Conservation (phyloP, 768 basidiomycete species). For the Mycena leptocephala region DNA sequence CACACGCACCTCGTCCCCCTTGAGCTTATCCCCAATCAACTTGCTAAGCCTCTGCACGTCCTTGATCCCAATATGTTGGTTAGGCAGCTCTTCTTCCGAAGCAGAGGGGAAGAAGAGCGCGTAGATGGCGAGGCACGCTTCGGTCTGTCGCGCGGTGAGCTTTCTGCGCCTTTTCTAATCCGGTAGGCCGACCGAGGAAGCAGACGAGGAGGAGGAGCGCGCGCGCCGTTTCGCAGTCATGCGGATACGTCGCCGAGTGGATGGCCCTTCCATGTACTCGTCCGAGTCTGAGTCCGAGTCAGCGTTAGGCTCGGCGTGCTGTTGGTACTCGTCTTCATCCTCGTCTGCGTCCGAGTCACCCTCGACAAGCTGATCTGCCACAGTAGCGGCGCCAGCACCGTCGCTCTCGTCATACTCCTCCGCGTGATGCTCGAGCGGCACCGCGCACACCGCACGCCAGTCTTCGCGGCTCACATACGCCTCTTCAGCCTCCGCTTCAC, state of each 20-base stretch:
- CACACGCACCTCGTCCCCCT: slow-evolving; percentile 77
- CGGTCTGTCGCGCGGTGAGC: slow-evolving; percentile 69
- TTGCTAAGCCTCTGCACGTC: slow-evolving; percentile 72
- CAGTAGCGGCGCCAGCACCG: slow-evolving; percentile 32
- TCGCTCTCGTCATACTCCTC: slow-evolving; percentile 43
- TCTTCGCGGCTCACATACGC: slow-evolving; percentile 73
- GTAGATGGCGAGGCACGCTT: slow-evolving; percentile 73
- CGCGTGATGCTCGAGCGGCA: slow-evolving; percentile 75
- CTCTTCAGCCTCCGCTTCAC: slow-evolving; percentile 32
- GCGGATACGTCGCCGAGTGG: slow-evolving; percentile 37
- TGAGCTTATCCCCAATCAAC: slow-evolving; percentile 81
- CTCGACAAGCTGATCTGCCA: slow-evolving; percentile 31
- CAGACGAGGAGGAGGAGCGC: too few relatives aligned
- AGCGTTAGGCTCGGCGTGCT: too few relatives aligned
- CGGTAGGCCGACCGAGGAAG: too few relatives aligned
- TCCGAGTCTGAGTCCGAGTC: slow-evolving; percentile 48
- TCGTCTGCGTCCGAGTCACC: slow-evolving; percentile 26
- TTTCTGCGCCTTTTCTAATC: too few relatives aligned
- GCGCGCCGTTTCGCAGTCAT: neutral
- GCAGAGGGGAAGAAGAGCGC: slow-evolving; percentile 78
- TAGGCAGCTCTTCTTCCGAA: slow-evolving; percentile 60
- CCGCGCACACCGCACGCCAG: slow-evolving; percentile 88
- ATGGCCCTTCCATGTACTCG: slow-evolving; percentile 50
- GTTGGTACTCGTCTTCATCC: too few relatives aligned
- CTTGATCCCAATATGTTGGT: too few relatives aligned